These are phyloP conservation scores for Mortierella sp. DNA, from an alignment of 371 early-diverging fungal species.

Conservation along the genomic window DNA sequence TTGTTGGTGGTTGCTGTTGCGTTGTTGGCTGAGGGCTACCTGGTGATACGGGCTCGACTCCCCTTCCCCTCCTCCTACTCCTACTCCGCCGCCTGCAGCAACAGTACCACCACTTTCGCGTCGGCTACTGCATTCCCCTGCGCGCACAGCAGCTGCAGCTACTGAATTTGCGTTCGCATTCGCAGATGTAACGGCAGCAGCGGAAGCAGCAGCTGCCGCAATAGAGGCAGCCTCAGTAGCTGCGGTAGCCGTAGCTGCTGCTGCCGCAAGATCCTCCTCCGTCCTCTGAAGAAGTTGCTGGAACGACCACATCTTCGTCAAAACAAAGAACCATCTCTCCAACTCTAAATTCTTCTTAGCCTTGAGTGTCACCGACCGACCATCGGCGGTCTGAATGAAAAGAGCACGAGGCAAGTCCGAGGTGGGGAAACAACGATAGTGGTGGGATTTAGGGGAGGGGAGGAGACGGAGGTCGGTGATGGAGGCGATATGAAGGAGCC, in stretches of 20 bases:
- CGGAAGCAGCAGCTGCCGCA: not conserved
- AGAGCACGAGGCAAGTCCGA: constrained; percentile 20
- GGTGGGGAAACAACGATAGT: constrained; percentile 23
- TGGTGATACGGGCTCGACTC: not conserved
- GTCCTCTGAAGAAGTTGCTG: constrained; percentile 16
- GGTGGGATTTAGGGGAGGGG: constrained; percentile 10
- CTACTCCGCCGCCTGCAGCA: not conserved
- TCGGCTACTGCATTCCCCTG: not conserved
- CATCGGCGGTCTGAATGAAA: constrained; percentile 21
- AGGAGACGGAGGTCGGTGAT: constrained; percentile 22
- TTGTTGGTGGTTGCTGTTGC: not conserved
- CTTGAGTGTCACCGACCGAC: constrained; percentile 19
- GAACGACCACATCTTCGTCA: constrained; percentile 33
- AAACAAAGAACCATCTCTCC: constrained; percentile 37
- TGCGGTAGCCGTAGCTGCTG: not conserved
- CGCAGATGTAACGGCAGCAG: not conserved
- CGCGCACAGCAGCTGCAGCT: not conserved
- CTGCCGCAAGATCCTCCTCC: not conserved
- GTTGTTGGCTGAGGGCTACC: not conserved
- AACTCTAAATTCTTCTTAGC: constrained; percentile 33
- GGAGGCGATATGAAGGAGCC: constrained; percentile 29
- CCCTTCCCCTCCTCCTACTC: too few relatives aligned
- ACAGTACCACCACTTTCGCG: not conserved
- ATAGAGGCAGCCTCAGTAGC: not conserved
- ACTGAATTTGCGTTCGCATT: not conserved